These are phyloP conservation scores for Boletellus deceptivus DNA, from an alignment of 1,284 basidiomycete genomes.

Conservation along the genomic window DNA sequence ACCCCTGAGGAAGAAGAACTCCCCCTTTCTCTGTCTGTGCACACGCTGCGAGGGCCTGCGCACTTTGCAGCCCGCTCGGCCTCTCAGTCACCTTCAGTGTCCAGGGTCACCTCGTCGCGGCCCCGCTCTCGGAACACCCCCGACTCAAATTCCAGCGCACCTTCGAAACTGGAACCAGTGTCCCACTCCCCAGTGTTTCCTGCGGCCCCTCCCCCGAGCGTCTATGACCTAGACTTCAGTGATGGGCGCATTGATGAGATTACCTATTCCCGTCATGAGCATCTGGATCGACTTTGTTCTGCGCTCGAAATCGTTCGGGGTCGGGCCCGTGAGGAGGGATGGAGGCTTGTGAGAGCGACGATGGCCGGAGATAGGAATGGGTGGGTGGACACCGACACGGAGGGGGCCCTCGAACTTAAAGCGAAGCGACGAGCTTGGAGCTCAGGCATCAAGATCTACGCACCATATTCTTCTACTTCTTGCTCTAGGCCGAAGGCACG, in stretches of 20 bases:
- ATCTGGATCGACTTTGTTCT: conserved; percentile 18
- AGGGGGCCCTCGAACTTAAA: conserved; percentile 25
- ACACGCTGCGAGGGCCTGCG: not conserved
- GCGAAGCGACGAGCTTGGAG: conserved; percentile 36
- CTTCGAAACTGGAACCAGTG: not conserved
- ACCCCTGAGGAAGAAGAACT: conserved; percentile 27
- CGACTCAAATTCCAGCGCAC: conserved; percentile 2
- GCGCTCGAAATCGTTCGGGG: conserved; percentile 28
- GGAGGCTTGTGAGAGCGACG: conserved; percentile 26
- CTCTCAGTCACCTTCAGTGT: conserved; percentile 11
- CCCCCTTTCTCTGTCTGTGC: conserved; percentile 5
- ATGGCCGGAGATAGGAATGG: conserved; percentile 16
- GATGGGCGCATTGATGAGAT: conserved; percentile 17
- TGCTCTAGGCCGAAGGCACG: conserved; percentile 14
- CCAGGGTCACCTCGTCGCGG: conserved; percentile 24
- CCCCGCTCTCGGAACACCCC: conserved; percentile 26
- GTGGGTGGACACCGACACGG: conserved; percentile 29
- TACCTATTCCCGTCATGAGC: conserved; percentile 12
- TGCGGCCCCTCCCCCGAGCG: not conserved
- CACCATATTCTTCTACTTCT: conserved; percentile 17
- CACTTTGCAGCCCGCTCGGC: not conserved
- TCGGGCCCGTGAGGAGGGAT: conserved; percentile 31
- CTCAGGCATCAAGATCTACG: conserved; percentile 31
- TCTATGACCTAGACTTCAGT: not conserved
- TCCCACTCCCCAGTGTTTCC: not conserved